Conservation (phyloP, 257 asterid genomes). For the Solanum infundibuliforme region DNA sequence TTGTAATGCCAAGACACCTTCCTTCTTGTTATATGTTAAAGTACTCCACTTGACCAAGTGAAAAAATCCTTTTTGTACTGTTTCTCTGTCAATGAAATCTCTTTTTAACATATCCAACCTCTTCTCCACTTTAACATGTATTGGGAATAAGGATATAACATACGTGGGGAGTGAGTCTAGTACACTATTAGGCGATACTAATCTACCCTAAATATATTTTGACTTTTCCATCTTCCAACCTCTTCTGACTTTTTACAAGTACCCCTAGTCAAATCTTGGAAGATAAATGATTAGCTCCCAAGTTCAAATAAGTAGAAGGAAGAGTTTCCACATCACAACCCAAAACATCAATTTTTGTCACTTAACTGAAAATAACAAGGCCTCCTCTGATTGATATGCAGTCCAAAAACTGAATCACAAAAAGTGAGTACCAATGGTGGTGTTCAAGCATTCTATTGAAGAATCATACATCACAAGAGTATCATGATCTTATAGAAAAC, state of each 20-base stretch:
- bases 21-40: background rate
- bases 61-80: background rate
- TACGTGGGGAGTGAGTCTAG: background rate
- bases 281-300: background rate
- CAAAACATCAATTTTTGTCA: background rate
- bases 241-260: background rate
- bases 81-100: background rate
- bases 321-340: background rate
- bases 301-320: background rate
- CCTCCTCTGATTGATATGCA: background rate
- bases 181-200: background rate
- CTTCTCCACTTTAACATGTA: background rate
- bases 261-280: background rate
- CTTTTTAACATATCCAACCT: background rate
- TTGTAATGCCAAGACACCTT: background rate
- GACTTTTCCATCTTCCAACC: background rate
- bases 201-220: background rate
- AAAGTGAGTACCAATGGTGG: background rate
- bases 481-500: background rate
- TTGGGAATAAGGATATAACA: background rate
- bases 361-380: background rate
- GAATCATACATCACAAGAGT: background rate
- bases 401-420: background rate
- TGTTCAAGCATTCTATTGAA: background rate
- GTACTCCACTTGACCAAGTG: background rate